Conservation (phyloP, 2,329 filamentous ascomycete species). For the Xylaria sp. region DNA sequence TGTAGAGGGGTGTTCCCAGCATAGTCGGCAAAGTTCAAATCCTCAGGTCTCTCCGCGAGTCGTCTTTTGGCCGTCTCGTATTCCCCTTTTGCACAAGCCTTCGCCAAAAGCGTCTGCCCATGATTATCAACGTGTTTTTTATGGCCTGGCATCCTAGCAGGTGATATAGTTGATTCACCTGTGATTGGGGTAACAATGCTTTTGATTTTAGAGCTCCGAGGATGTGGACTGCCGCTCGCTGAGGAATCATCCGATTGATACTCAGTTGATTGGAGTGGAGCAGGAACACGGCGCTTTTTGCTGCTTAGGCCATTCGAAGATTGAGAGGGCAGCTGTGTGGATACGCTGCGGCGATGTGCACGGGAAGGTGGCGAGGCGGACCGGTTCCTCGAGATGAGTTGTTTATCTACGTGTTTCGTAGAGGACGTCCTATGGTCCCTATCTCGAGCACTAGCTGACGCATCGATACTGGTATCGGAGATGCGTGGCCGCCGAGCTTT, state of each 20-base stretch:
- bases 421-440: slow-evolving; percentile 50
- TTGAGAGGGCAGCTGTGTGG: slow-evolving; percentile 69
- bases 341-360: slow-evolving; percentile 71
- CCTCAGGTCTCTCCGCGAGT: slow-evolving; percentile 82
- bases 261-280: slow-evolving; percentile 70
- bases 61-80: slow-evolving; percentile 80
- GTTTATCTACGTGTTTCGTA: slow-evolving; percentile 48
- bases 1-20: slow-evolving; percentile 97
- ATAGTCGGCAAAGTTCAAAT: slow-evolving; percentile 90
- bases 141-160: slow-evolving; percentile 75
- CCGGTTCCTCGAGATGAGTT: slow-evolving; percentile 52
- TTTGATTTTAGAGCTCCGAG: slow-evolving; percentile 67
- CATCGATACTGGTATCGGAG: slow-evolving; percentile 57
- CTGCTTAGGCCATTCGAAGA: slow-evolving; percentile 65
- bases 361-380: slow-evolving; percentile 71
- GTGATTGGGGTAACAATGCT: slow-evolving; percentile 66
- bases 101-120: slow-evolving; percentile 89
- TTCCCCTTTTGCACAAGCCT: slow-evolving; percentile 87
- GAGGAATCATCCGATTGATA: slow-evolving; percentile 76
- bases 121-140: slow-evolving; percentile 93
- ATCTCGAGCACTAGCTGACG: slow-evolving; percentile 48
- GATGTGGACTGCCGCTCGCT: slow-evolving; percentile 68
- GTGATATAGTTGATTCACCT: slow-evolving; percentile 70
- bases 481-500: slow-evolving; percentile 66
- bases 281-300: slow-evolving; percentile 71